Base-by-base conservation (phyloP, 306 rosid species). In the Cucumis melo region DNA sequence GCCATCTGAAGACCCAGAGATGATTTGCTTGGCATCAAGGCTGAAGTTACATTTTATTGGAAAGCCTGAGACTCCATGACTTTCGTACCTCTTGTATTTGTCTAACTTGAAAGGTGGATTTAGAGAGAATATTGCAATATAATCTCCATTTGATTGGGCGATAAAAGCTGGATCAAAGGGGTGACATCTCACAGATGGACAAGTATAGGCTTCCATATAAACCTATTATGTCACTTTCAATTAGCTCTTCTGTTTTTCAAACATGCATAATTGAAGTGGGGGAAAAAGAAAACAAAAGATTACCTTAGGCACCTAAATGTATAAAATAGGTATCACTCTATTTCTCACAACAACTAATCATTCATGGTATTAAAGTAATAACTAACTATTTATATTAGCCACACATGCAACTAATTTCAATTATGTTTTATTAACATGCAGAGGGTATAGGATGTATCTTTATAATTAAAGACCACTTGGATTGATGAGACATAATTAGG, bases 1-100 rank as follows among this genome's bases (percentile, higher is more conserved):
- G 70, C 98, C 98, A 84, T 94, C 96, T 7, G 93, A 90, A 72
- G 97, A 94, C 79, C 97, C 96, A 5, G 99, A 90, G 14, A 91
- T 85, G 66, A 94, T 89, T 56, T 70, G 87, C 76, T 89, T 86
- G 16, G 93, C 95, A 73, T 94, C 93, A 83, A 82, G 66, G 87
- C 89, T 92, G 89, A 94, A 94, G 72, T 76, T 81, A 79, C 97
- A 94, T 80, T 88, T 91, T 48, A 94, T 80, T 68, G 97, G 94
- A 81, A 93, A 93, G 55, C 97, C 98, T 9, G 89, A 90, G 72
- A 93, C 93, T 68, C 87, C 87, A 63, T 93, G 98, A 77, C 86
- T 64, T 82, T 84, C 96, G 14, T 85, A 91, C 77, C 96, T 87
- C 91, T 84, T 88, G 80, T 84, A 91, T 86, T 90, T 93, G 91